These are phyloP conservation scores for Microbotryum scabiosae DNA, from an alignment of 1,284 basidiomycete species.

Conservation along the genomic window DNA sequence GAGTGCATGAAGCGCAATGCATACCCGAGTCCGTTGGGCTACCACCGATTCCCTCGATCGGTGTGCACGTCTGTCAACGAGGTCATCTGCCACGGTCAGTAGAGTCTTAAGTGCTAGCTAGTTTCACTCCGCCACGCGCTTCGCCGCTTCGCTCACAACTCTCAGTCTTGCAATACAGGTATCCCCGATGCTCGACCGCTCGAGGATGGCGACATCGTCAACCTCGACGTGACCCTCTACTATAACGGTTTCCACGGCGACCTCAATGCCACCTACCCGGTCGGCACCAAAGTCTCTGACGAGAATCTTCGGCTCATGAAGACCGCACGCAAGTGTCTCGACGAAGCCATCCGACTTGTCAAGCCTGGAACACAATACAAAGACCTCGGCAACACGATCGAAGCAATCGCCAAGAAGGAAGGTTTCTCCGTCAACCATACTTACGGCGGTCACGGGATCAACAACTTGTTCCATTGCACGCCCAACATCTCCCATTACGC, in stretches of 20 bases:
- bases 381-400: slow-evolving; percentile 52
- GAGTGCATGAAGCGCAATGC: slow-evolving; percentile 83
- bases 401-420: slow-evolving; percentile 67
- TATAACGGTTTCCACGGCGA: slow-evolving; percentile 75
- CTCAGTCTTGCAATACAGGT: slow-evolving; percentile 42
- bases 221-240: slow-evolving; percentile 62
- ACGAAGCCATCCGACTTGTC: slow-evolving; percentile 56
- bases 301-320: slow-evolving; percentile 64
- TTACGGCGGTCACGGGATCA: slow-evolving; percentile 81
- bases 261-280: slow-evolving; percentile 56
- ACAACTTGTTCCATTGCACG: slow-evolving; percentile 61
- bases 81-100: slow-evolving; percentile 71
- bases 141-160: background rate
- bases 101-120: slow-evolving; percentile 6
- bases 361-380: slow-evolving; percentile 33
- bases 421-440: slow-evolving; percentile 65
- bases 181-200: slow-evolving; percentile 84
- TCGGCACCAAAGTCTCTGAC: slow-evolving; percentile 41
- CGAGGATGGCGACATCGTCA: slow-evolving; percentile 84
- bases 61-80: slow-evolving; percentile 95
- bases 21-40: slow-evolving; percentile 91
- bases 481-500: slow-evolving; percentile 55
- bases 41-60: slow-evolving; percentile 87
- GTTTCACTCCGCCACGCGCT: slow-evolving; percentile 23
- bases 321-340: slow-evolving; percentile 68